Evolutionary conservation across 192 early-diverging fungal genomes (phyloP).

Genomic region (Coemansia sp.): DNA sequence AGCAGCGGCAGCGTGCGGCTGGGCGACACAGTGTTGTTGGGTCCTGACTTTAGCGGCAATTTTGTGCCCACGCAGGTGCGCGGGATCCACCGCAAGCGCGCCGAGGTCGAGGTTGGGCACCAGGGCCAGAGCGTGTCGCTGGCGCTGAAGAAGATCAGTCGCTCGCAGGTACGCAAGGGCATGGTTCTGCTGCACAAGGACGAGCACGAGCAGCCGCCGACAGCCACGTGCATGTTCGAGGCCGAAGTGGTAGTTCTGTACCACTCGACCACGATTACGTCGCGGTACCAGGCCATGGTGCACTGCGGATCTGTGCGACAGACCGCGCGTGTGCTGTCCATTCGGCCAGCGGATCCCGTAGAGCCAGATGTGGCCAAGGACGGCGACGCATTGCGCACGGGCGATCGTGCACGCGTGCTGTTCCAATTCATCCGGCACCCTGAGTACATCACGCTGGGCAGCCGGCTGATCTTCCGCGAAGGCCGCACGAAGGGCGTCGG

Average conservation of each 20-base stretch:
- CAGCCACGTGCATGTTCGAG: slow-evolving; percentile 66
- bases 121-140: slow-evolving; percentile 86
- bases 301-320: slow-evolving; percentile 87
- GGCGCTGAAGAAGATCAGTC: slow-evolving; percentile 81
- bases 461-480: slow-evolving; percentile 71
- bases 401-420: slow-evolving; percentile 78
- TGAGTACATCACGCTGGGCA: slow-evolving; percentile 60
- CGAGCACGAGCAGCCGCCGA: slow-evolving; percentile 11
- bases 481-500: slow-evolving; percentile 89
- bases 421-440: slow-evolving; percentile 81
- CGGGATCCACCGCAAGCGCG: slow-evolving; percentile 87
- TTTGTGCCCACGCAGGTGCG: slow-evolving; percentile 78
- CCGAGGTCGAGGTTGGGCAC: slow-evolving; percentile 68
- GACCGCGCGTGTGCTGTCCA: slow-evolving; percentile 76
- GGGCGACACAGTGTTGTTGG: slow-evolving; percentile 79
- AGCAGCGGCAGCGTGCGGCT: slow-evolving; percentile 68
- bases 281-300: slow-evolving; percentile 93
- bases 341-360: slow-evolving; percentile 7
- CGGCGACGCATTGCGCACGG: slow-evolving; percentile 70
- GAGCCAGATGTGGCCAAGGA: not conserved
- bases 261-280: slow-evolving; percentile 87
- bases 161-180: slow-evolving; percentile 75
- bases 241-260: slow-evolving; percentile 91
- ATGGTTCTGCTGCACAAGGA: slow-evolving; percentile 38
- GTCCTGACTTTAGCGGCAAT: slow-evolving; percentile 81